Evolutionary conservation across 2,329 filamentous ascomycete species (phyloP).

Genomic region (Alternaria angustiovoidea): DNA sequence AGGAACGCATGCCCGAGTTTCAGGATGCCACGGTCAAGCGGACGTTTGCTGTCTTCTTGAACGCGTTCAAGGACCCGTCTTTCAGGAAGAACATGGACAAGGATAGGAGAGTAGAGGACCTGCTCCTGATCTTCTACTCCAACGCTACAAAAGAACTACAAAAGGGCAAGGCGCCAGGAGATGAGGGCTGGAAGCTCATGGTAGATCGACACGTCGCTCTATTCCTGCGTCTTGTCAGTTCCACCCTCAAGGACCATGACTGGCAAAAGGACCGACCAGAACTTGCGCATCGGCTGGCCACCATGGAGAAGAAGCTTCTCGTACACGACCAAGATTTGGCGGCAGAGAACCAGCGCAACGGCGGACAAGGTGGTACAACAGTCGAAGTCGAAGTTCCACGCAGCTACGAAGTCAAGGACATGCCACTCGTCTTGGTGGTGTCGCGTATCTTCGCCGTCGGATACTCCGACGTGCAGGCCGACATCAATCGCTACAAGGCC

Average conservation of each 20-base stretch:
- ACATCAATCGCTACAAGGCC: slow-evolving; percentile 82
- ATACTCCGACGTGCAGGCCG: slow-evolving; percentile 80
- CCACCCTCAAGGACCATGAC: slow-evolving; percentile 81
- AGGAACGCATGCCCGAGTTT: slow-evolving; percentile 85
- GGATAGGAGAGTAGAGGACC: slow-evolving; percentile 88
- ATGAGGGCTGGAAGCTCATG: slow-evolving; percentile 89
- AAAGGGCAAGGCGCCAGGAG: slow-evolving; percentile 76
- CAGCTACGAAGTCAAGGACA: slow-evolving; percentile 94
- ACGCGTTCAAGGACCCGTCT: slow-evolving; percentile 85
- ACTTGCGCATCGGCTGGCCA: slow-evolving; percentile 77
- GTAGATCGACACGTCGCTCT: slow-evolving; percentile 94
- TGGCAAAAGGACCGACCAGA: slow-evolving; percentile 87
- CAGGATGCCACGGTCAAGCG: slow-evolving; percentile 90
- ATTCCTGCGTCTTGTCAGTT: slow-evolving; percentile 85
- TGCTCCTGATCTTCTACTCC: slow-evolving; percentile 96
- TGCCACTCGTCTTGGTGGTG: slow-evolving; percentile 90
- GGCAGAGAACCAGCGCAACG: slow-evolving; percentile 65
- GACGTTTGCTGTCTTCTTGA: slow-evolving; percentile 93
- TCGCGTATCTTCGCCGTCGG: slow-evolving; percentile 84
- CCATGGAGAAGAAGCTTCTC: slow-evolving; percentile 90
- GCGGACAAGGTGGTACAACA: slow-evolving; percentile 67
- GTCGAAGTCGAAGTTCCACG: slow-evolving; percentile 84
- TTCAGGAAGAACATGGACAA: slow-evolving; percentile 94
- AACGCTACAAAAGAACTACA: slow-evolving; percentile 90
- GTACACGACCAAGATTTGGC: slow-evolving; percentile 92